Evolutionary conservation across 768 basidiomycete species (phyloP), one percentile per base, ranked within the genome.

Genomic region (Suillus spraguei): DNA sequence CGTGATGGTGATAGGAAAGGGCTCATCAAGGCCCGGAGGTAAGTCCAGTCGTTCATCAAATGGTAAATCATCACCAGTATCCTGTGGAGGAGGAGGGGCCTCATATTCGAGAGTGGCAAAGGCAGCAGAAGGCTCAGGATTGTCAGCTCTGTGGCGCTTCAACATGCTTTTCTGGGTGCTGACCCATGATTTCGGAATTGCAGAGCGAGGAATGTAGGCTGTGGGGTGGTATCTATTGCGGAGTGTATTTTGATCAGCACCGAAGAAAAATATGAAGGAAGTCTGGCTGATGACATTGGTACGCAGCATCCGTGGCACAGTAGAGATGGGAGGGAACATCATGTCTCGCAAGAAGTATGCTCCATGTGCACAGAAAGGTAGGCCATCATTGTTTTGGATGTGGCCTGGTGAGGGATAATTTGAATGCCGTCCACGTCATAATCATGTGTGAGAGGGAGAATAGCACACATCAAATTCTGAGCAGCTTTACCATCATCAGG

Each of bases 381-480:
- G 41, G 9, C 14, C 28, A 16, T 39, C 39, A 5, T 47, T 17
- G 4, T 60, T 47, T 0, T 22, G 6, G 2, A 44, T 10, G 20
- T 44, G 42, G 17, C n/a, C 20, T 44, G 42, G 35, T 16, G 33
- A 5, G 38, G 59, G 9, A 33, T 3, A 8, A 60, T 28, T 44
- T n/a, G 38, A 8, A 60, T 8, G 4, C 42, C 16, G 2, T 47
- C 28, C 1, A 17, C 16, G 6, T 60, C n/a, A 2, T 60, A 60
- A 35, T 60, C 42, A 14, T 72, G 70, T 68, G 73, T 69, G 62
- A 63, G 50, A 1, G 75, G 75, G 5, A 76, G 67, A 32, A 67
- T 63, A 3, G 63, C 50, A 7, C 53, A 44, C 54, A 76, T 66
- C 0, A 76, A 56, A 4, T 72, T 63, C 39, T 72, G 65, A 1